phyloP scores from a whole-genome alignment of 805 yeast species.

The Metschnikowia corniflorae region DNA sequence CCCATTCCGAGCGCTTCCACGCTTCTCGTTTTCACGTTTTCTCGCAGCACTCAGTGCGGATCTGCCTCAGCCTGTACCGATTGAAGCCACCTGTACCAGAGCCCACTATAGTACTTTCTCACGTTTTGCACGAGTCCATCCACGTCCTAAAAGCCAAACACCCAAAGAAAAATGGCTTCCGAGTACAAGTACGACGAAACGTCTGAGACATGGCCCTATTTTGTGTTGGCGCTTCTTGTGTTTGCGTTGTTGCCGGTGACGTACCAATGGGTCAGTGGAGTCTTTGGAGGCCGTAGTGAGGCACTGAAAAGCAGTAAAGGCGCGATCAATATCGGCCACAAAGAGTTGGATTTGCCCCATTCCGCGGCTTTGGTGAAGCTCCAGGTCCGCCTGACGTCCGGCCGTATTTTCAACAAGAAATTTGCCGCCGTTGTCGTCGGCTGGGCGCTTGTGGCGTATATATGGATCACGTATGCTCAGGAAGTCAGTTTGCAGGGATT shows the following conservation, averaged over 20 bases:
- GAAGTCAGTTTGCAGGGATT: conserved; percentile 45
- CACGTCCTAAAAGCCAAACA: too few species aligned
- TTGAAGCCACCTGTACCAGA: too few species aligned
- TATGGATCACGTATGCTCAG: conserved; percentile 37
- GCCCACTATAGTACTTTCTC: too few species aligned
- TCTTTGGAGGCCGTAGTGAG: conserved; percentile 17
- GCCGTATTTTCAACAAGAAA: conserved; percentile 37
- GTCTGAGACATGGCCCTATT: conserved; percentile 92
- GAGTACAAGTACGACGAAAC: conserved; percentile 82
- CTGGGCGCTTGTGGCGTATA: conserved; percentile 53
- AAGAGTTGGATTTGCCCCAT: conserved; percentile 28
- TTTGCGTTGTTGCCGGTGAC: conserved; percentile 69
- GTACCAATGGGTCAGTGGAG: conserved; percentile 25
- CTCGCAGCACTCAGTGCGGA: too few species aligned
- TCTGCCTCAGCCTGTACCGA: too few species aligned
- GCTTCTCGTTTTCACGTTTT: too few species aligned
- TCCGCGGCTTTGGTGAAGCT: conserved; percentile 22
- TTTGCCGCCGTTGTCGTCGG: conserved; percentile 43
- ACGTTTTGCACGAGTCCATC: too few species aligned
- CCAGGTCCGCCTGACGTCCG: conserved; percentile 26
- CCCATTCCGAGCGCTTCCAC: too few species aligned
- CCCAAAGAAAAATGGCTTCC: too few species aligned
- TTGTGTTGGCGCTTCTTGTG: conserved; percentile 67
- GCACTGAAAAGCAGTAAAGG: conserved; percentile 26
- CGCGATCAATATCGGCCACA: conserved; percentile 30